Evolutionary conservation across 2,329 filamentous ascomycete genomes (phyloP).

Genomic region (Fusarium tricinctum): DNA sequence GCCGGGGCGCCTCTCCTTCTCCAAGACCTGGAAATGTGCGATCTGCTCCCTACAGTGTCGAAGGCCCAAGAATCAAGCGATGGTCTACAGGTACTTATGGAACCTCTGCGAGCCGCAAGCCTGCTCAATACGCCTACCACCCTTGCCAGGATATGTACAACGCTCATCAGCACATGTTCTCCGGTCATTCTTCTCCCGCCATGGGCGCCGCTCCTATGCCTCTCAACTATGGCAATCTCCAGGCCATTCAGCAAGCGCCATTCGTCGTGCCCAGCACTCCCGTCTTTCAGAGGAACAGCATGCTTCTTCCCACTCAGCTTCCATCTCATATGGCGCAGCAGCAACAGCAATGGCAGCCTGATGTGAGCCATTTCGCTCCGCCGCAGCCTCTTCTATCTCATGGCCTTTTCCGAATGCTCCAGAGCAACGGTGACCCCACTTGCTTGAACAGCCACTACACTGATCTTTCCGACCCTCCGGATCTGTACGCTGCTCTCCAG

Average conservation of each 20-base stretch:
- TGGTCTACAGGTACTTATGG: constrained; percentile 84
- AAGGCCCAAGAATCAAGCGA: constrained; percentile 76
- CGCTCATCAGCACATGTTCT: constrained; percentile 66
- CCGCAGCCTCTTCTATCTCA: constrained; percentile 77
- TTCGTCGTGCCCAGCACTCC: constrained; percentile 68
- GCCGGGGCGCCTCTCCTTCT: constrained; percentile 76
- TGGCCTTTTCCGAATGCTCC: constrained; percentile 79
- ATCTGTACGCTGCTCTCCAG: constrained; percentile 80
- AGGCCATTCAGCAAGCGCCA: constrained; percentile 68
- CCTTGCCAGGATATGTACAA: constrained; percentile 72
- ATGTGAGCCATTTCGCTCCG: constrained; percentile 68
- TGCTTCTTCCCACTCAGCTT: constrained; percentile 65
- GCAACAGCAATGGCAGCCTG: constrained; percentile 63
- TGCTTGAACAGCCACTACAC: constrained; percentile 77
- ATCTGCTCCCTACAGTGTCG: constrained; percentile 78
- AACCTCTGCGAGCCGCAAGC: constrained; percentile 67
- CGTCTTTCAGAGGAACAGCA: constrained; percentile 68
- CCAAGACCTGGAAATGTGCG: constrained; percentile 74
- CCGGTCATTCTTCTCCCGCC: constrained; percentile 59
- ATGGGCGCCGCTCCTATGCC: constrained; percentile 63
- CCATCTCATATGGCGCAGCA: constrained; percentile 68
- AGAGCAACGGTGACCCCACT: constrained; percentile 80
- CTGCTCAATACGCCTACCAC: constrained; percentile 74
- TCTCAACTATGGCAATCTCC: constrained; percentile 68
- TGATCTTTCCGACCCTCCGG: constrained; percentile 80